Evolutionary conservation across 2,329 filamentous ascomycete genomes (phyloP), one percentile per base, ranked within the genome.

Genomic region (Capronia coronata): DNA sequence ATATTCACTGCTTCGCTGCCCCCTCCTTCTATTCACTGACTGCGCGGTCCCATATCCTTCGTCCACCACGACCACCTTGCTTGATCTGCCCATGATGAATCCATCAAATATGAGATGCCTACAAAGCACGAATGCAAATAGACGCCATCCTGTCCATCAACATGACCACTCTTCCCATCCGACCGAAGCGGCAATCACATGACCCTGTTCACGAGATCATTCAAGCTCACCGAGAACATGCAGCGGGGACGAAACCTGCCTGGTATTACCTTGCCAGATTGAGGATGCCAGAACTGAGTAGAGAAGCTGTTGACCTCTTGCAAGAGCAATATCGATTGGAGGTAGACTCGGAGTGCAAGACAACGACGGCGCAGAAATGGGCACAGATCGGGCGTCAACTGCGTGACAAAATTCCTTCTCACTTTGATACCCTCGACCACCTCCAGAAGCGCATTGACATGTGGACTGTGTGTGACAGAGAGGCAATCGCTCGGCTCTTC

Each of bases 401-500:
- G 16, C 39, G 21, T 27, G 21, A 19, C 8, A 16, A 44, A 27
- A 9, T 37, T 14, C 46, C 39, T 3, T 29, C 14, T n/a, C 30
- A 37, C 10, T 39, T 38, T 21, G 2, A 29, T 2, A 22, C 32
- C 4, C 25, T 49, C 1, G 46, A 43, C 11, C 8, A 16, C 8
- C 32, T 49, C 13, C 18, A 49, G 40, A 6, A 44, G 32, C 46
- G 44, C 18, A 40, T 49, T 14, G 11, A 43, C 5, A 38, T 22
- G n/a, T 49, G 25, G 22, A 49, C 46, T n/a, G 18, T 18, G 2
- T 25, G 9, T 11, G 21, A 49, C 9, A 22, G 23, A 6, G 19
- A 23, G 3, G 14, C 22, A 10, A 49, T 43, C 18, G 18, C 18
- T 2, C 9, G 39, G 11, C 27, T 43, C n/a, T 44, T 49, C 27